Evolutionary conservation across 306 rosid species (phyloP), one percentile per base, ranked within the genome.

Genomic region (Begonia fuchsioides): DNA sequence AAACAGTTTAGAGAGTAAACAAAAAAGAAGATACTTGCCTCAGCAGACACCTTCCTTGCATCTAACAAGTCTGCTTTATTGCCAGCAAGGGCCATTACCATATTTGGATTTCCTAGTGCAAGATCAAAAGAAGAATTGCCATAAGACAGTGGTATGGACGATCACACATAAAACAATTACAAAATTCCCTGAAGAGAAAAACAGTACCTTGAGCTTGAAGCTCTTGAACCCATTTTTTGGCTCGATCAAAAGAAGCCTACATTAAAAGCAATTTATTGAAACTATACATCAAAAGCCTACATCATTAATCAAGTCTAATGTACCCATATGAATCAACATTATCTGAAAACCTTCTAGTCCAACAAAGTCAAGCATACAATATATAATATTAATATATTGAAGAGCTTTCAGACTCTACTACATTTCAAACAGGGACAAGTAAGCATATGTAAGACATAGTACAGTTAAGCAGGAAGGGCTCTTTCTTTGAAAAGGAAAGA

Each of bases 51-150:
- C 44, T 64, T 68, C 64, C 72, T 72, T 12, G 76, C 50, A 52
- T 76, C 82, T 41, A 68, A 58, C 56, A 76, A 48, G 68, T 76
- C 82, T 15, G 82, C 68, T 68, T 76, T 76, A 26, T 76, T 76
- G 49, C 82, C 82, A 54, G 82, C 82, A 39, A 76, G 68, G 51
- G 82, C 82, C 82, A 76, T 72, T 52, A 76, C 82, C 78, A 76
- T 76, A 59, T 61, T 76, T 19, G 78, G 78, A 52, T 76, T 76
- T 57, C 82, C 82, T 76, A 4, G 9, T 11, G 40, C 26, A 32
- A 13, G 55, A 11, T 39, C 44, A 39, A 15, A 38, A 12, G n/a
- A n/a, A 19, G 12, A 11, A 57, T 47, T 47, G 16, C 46, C 35
- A 47, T 32, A 17, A 26, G 35, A 26, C 35, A n/a, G 5, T 26